Percentiles rank a stretch among this genome's conserved stretches.
These are phyloP conservation scores for Aspergillus arachidicola DNA, from an alignment of 2,329 filamentous ascomycete genomes.

Conservation along the genomic window DNA sequence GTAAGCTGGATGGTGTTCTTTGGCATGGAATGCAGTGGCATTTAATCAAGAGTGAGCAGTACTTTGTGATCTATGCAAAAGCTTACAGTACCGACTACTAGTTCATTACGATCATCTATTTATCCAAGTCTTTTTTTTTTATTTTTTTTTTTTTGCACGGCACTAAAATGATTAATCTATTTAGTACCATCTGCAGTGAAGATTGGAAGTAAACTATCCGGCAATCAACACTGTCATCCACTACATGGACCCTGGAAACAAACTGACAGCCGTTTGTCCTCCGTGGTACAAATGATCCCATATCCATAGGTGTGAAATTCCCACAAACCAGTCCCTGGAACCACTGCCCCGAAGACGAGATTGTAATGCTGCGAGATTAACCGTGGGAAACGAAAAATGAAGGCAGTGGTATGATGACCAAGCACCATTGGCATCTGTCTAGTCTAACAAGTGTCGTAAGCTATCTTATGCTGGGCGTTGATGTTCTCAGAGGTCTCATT, in stretches of 20 bases:
- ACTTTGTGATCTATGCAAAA: constrained; percentile 12
- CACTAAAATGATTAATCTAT: neutral
- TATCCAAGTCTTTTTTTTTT: neutral
- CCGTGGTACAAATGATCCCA: neutral
- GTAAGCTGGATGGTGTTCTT: constrained; percentile 12
- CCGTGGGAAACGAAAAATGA: neutral
- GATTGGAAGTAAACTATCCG: neutral
- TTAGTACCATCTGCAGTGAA: neutral
- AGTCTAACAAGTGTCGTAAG: neutral
- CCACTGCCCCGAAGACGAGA: neutral
- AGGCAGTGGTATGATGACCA: neutral
- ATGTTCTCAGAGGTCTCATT: neutral
- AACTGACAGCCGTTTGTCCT: neutral
- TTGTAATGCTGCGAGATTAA: neutral
- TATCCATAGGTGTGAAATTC: neutral
- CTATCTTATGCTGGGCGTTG: neutral
- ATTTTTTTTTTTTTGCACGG: neutral
- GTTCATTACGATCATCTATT: neutral
- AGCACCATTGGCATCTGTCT: neutral
- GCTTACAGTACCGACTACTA: neutral
- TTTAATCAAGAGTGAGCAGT: constrained; percentile 5
- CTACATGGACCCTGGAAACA: neutral
- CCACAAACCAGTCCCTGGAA: neutral
- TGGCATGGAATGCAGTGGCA: constrained; percentile 16
- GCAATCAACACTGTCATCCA: neutral